phyloP scores from a whole-genome alignment of 495 filamentous ascomycete genomes.

The Podospora fimiseda region DNA sequence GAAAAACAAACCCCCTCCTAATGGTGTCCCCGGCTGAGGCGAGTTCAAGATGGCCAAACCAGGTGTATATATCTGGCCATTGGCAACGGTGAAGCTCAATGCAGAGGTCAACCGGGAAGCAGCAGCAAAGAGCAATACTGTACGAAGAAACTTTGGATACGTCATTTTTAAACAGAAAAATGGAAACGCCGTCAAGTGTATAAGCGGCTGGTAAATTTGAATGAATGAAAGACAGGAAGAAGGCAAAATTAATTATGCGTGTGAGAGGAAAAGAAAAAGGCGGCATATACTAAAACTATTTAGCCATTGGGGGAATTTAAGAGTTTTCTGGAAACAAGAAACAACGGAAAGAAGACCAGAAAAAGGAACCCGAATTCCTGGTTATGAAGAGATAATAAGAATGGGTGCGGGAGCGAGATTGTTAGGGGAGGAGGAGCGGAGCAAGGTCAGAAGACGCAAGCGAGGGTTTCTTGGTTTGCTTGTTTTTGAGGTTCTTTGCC shows the following conservation, averaged over 20 bases:
- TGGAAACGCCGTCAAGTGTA: background rate
- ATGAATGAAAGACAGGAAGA: background rate
- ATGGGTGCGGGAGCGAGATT: conserved; percentile 24
- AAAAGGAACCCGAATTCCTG: background rate
- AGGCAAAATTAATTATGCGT: background rate
- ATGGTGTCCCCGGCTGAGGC: conserved; percentile 59
- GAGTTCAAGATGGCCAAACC: conserved; percentile 57
- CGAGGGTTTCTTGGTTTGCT: background rate
- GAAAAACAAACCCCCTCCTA: conserved; percentile 52
- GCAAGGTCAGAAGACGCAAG: background rate
- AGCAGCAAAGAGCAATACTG: conserved; percentile 16
- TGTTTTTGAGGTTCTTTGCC: background rate
- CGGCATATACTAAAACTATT: conserved; percentile 6
- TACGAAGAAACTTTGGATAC: background rate
- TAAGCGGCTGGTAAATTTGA: background rate
- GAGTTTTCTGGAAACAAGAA: background rate
- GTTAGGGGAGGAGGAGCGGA: conserved; percentile 8
- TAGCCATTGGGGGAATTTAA: conserved; percentile 3
- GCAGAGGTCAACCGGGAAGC: conserved; percentile 14
- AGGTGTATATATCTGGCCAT: conserved; percentile 59
- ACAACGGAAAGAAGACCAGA: background rate
- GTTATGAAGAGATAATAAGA: conserved; percentile 11
- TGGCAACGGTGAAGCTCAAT: conserved; percentile 45
- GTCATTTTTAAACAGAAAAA: conserved; percentile 16
- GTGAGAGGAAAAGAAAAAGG: background rate